These are phyloP conservation scores for Wakefieldia striispora DNA, from an alignment of 768 basidiomycete species.

Conservation along the genomic window DNA sequence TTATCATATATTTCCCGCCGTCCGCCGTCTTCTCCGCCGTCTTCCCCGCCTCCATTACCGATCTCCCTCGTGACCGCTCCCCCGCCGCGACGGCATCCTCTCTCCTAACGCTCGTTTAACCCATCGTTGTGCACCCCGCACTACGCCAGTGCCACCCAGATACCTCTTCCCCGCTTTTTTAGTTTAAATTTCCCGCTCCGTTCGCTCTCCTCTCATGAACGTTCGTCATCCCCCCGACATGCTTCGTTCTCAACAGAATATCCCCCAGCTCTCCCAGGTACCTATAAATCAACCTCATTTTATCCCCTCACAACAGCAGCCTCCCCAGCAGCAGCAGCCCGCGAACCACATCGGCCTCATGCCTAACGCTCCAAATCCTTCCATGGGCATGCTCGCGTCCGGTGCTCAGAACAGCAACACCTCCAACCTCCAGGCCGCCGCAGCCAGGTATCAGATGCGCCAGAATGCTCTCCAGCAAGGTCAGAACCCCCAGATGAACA, in stretches of 20 bases:
- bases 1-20: constrained; percentile 10
- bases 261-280: constrained; percentile 38
- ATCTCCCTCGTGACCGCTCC: constrained; percentile 17
- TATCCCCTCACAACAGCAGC: constrained; percentile 38
- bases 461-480: constrained; percentile 38
- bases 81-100: constrained; percentile 8
- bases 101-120: constrained; percentile 1
- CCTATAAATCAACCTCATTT: constrained; percentile 38
- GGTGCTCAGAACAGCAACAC: constrained; percentile 26
- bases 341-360: constrained; percentile 37
- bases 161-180: constrained; percentile 3
- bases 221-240: constrained; percentile 42
- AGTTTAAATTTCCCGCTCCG: too few species aligned
- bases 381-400: constrained; percentile 40
- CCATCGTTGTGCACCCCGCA: constrained; percentile 2
- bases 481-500: constrained; percentile 35
- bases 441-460: constrained; percentile 33
- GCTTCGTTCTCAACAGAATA: constrained; percentile 42
- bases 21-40: neutral
- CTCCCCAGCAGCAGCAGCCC: constrained; percentile 33
- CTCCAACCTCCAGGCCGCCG: constrained; percentile 21
- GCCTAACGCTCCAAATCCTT: constrained; percentile 32
- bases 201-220: constrained; percentile 42
- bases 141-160: neutral
- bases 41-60: constrained; percentile 8